Evolutionary conservation across 2,329 filamentous ascomycete genomes (phyloP).

Genomic region (Clarireedia monteithiana): DNA sequence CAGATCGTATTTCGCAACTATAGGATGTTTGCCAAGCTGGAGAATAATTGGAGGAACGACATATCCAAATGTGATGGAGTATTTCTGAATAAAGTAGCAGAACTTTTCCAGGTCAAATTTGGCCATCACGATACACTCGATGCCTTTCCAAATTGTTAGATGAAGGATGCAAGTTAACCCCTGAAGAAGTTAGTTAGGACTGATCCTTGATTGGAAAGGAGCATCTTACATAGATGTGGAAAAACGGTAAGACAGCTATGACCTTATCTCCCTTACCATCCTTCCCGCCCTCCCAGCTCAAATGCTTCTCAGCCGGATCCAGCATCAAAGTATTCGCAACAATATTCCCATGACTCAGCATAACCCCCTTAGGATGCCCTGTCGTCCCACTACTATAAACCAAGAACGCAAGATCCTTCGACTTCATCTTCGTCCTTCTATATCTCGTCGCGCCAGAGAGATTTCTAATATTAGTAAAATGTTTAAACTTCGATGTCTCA

Average conservation of each 20-base stretch:
- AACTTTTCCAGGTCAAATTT: conserved; percentile 78
- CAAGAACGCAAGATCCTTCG: conserved; percentile 73
- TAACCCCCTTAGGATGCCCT: conserved; percentile 84
- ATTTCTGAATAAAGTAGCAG: conserved; percentile 67
- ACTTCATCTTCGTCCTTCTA: conserved; percentile 53
- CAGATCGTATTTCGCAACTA: conserved; percentile 74
- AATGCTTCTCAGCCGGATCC: conserved; percentile 43
- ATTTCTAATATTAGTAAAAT: conserved; percentile 65
- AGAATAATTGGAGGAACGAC: conserved; percentile 81
- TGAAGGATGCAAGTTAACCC: conserved; percentile 69
- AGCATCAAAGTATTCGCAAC: conserved; percentile 63
- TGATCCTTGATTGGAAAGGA: neutral
- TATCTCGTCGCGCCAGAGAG: conserved; percentile 51
- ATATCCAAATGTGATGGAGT: conserved; percentile 68
- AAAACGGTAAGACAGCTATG: conserved; percentile 78
- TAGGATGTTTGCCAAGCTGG: conserved; percentile 69
- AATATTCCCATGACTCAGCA: conserved; percentile 77
- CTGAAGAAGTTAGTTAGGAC: conserved; percentile 13
- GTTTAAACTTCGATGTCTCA: conserved; percentile 50
- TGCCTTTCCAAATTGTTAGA: conserved; percentile 56
- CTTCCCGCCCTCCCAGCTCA: conserved; percentile 49
- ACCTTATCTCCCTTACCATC: conserved; percentile 62
- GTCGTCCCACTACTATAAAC: conserved; percentile 90
- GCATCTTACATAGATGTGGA: conserved; percentile 74
- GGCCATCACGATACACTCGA: conserved; percentile 62